Percentiles rank a stretch among this genome's conserved stretches.
These are phyloP conservation scores for Fragaria iinumae DNA, from an alignment of 306 rosid genomes.

Conservation along the genomic window DNA sequence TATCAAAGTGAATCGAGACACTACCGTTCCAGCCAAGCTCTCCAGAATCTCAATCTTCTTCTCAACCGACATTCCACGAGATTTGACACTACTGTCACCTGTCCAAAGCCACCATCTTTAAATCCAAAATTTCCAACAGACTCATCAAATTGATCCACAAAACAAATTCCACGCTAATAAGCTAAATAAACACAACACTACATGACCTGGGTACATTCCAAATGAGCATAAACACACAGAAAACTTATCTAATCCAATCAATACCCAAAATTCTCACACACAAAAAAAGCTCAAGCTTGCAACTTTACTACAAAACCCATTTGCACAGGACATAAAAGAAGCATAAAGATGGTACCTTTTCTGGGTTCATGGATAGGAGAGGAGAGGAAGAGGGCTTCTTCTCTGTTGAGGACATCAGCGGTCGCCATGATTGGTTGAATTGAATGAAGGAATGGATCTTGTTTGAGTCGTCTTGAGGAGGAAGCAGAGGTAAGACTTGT, in stretches of 20 bases:
- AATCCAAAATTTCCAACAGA: background rate
- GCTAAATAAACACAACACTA: background rate
- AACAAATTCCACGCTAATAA: background rate
- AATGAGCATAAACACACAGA: background rate
- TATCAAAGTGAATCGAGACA: background rate
- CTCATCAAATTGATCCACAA: slow-evolving; percentile 1
- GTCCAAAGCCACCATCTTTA: slow-evolving; percentile 23
- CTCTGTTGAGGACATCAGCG: slow-evolving; percentile 42
- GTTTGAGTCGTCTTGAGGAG: slow-evolving; percentile 2
- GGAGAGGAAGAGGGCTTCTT: slow-evolving; percentile 36
- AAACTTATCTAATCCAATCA: background rate
- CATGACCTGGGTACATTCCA: slow-evolving; percentile 12
- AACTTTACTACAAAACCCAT: slow-evolving; percentile 15
- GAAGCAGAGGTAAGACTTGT: no score
- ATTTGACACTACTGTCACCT: slow-evolving; percentile 50
- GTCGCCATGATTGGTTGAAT: slow-evolving; percentile 48
- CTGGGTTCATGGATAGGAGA: slow-evolving; percentile 33
- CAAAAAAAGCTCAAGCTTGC: slow-evolving; percentile 11
- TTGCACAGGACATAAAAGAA: background rate
- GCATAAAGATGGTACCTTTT: slow-evolving; percentile 29
- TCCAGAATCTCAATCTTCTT: slow-evolving; percentile 81
- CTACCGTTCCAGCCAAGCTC: slow-evolving; percentile 73
- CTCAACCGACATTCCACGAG: slow-evolving; percentile 66
- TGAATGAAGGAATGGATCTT: slow-evolving; percentile 23
- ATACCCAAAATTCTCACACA: background rate